These are phyloP conservation scores for Sphagnum magellanicum DNA, from an alignment of 228 moss, liverwort and hornwort genomes.

Conservation along the genomic window DNA sequence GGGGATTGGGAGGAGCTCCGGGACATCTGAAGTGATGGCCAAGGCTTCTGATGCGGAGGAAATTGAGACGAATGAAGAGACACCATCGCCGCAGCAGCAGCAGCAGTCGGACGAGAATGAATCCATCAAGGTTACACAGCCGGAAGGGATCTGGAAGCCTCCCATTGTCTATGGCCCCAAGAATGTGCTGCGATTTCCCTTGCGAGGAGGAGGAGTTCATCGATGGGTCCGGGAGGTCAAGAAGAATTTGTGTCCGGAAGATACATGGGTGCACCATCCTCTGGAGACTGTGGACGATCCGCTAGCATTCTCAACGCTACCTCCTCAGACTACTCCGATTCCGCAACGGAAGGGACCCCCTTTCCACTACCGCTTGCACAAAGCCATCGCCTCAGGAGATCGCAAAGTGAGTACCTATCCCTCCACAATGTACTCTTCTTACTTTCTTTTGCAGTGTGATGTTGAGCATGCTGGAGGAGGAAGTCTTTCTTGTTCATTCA, in stretches of 20 bases:
- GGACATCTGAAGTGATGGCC: too few species aligned
- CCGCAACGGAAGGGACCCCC: slow-evolving; percentile 25
- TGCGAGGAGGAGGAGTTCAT: slow-evolving; percentile 20
- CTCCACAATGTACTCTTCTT: too few species aligned
- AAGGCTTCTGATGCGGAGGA: too few species aligned
- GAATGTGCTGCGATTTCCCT: slow-evolving; percentile 39
- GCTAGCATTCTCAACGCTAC: slow-evolving; percentile 12
- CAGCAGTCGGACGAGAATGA: slow-evolving; percentile 30
- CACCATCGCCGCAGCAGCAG: neutral
- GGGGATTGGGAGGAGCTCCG: too few species aligned
- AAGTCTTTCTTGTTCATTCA: too few species aligned
- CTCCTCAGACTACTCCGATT: slow-evolving; percentile 23
- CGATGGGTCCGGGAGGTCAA: too few species aligned
- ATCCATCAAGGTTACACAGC: slow-evolving; percentile 14
- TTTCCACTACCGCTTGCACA: slow-evolving; percentile 30
- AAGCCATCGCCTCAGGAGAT: slow-evolving; percentile 38
- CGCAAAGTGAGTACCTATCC: too few species aligned
- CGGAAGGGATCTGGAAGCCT: slow-evolving; percentile 32
- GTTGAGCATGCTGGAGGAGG: too few species aligned
- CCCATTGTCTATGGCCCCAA: slow-evolving; percentile 29
- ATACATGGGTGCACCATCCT: slow-evolving; percentile 5
- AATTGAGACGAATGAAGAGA: too few species aligned
- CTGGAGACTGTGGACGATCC: slow-evolving; percentile 11
- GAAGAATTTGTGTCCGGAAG: slow-evolving; percentile 4
- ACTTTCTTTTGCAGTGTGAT: too few species aligned